Evolutionary conservation across 2,329 filamentous ascomycete genomes (phyloP).

Genomic region (Lithohypha guttulata): DNA sequence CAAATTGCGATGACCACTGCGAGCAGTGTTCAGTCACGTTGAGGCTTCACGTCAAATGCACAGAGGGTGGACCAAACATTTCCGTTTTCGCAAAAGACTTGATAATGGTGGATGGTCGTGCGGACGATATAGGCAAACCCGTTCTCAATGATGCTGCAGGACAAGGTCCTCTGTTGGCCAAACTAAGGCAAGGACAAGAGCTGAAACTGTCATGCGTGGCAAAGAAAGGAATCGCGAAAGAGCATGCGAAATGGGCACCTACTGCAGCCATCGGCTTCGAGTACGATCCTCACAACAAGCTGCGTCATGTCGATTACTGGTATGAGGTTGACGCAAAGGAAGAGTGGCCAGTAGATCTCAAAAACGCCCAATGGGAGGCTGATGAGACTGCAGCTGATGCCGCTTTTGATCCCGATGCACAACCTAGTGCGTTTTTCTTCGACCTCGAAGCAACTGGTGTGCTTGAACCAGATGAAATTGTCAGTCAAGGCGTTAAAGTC

Average conservation of each 20-base stretch:
- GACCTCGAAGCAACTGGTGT: constrained; percentile 84
- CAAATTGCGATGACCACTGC: constrained; percentile 82
- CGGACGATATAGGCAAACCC: constrained; percentile 69
- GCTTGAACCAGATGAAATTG: constrained; percentile 78
- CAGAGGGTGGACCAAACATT: constrained; percentile 59
- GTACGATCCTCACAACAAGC: constrained; percentile 95
- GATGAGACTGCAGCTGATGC: constrained; percentile 74
- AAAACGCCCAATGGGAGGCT: constrained; percentile 58
- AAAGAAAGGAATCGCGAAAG: constrained; percentile 45
- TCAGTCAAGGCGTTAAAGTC: constrained; percentile 77
- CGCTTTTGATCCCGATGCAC: constrained; percentile 80
- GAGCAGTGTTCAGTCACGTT: constrained; percentile 81
- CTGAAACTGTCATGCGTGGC: constrained; percentile 6
- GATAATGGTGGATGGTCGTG: constrained; percentile 57
- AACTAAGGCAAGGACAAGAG: constrained; percentile 63
- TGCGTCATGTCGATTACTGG: constrained; percentile 88
- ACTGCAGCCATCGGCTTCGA: constrained; percentile 90
- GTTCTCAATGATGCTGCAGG: constrained; percentile 75
- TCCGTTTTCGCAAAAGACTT: constrained; percentile 88
- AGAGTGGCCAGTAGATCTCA: constrained; percentile 61
- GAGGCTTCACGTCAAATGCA: constrained; percentile 75
- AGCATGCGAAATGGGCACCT: constrained; percentile 96
- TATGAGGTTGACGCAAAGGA: constrained; percentile 72
- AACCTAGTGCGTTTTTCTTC: constrained; percentile 78
- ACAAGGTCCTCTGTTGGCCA: constrained; percentile 75